A percentile compares a stretch with the other conserved stretches of the same genome.
Conservation (phyloP, 2,329 filamentous ascomycete species). For the Pseudogymnoascus sp. region DNA sequence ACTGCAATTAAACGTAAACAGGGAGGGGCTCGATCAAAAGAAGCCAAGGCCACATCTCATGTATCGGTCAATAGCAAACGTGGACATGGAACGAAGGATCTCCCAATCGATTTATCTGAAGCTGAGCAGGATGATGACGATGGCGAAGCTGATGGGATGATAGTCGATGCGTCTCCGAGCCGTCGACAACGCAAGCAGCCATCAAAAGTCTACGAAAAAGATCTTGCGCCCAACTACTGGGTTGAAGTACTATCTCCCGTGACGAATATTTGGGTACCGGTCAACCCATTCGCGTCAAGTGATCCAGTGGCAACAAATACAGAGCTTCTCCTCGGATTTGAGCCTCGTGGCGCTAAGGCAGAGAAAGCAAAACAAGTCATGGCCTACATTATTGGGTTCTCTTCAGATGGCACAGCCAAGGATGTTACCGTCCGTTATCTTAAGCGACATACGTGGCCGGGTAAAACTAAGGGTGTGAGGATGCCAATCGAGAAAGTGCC, state of each 20-base stretch:
- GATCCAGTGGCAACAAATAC: conserved; percentile 62
- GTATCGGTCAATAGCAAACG: conserved; percentile 15
- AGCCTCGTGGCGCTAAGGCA: conserved; percentile 74
- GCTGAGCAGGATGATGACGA: conserved; percentile 47
- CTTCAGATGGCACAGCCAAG: conserved; percentile 79
- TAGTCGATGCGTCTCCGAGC: conserved; percentile 43
- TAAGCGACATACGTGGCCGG: conserved; percentile 72
- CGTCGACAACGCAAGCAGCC: conserved; percentile 13
- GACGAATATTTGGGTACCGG: conserved; percentile 69
- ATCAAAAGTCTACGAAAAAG: conserved; percentile 58
- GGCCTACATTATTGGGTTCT: conserved; percentile 79
- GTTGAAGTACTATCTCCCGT: conserved; percentile 79
- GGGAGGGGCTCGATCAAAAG: conserved; percentile 15
- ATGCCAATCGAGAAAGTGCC: conserved; percentile 74
- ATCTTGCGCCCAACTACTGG: conserved; percentile 87
- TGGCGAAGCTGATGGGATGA: conserved; percentile 41
- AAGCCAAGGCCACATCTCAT: conserved; percentile 19
- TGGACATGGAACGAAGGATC: conserved; percentile 25
- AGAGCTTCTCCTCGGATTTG: conserved; percentile 66
- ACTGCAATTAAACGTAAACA: conserved; percentile 16
- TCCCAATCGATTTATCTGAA: conserved; percentile 37
- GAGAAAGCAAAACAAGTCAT: conserved; percentile 85
- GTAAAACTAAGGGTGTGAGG: conserved; percentile 80
- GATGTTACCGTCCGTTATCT: conserved; percentile 92
- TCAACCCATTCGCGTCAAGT: conserved; percentile 66